Evolutionary conservation across 495 filamentous ascomycete genomes (phyloP).

Genomic region (Pyrenula massariospora): DNA sequence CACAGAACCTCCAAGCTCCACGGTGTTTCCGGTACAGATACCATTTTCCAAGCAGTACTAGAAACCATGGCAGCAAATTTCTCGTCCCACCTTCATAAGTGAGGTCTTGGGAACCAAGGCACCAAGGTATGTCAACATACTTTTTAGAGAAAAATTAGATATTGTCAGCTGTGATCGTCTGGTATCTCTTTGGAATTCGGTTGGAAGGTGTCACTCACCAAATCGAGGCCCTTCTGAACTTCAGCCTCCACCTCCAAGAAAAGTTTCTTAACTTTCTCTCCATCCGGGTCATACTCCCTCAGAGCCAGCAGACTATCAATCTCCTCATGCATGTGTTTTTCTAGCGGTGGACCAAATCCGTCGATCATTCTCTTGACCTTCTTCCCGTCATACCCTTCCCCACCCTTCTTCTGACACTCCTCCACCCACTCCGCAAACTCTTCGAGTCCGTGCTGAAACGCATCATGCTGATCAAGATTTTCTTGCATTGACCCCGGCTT

Average conservation of each 20-base stretch:
- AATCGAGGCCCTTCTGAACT: neutral
- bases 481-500: neutral
- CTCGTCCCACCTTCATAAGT: neutral
- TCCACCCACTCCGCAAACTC: neutral
- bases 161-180: too few relatives aligned
- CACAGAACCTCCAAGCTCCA: neutral
- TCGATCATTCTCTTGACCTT: neutral
- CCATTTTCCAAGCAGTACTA: neutral
- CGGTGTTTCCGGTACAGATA: neutral
- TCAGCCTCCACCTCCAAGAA: neutral
- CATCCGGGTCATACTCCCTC: slow-evolving; percentile 1
- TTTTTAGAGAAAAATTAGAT: too few relatives aligned
- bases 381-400: slow-evolving; percentile 1
- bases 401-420: neutral
- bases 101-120: neutral
- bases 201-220: neutral
- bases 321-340: slow-evolving; percentile 3
- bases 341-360: slow-evolving; percentile 1
- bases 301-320: neutral
- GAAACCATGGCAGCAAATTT: neutral
- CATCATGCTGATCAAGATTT: neutral
- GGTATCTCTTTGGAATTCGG: neutral
- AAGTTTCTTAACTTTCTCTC: neutral
- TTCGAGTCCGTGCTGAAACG: neutral
- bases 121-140: neutral